Base-by-base conservation (phyloP, 2,329 filamentous ascomycete genomes). In the Paracamarosporium sp. region DNA sequence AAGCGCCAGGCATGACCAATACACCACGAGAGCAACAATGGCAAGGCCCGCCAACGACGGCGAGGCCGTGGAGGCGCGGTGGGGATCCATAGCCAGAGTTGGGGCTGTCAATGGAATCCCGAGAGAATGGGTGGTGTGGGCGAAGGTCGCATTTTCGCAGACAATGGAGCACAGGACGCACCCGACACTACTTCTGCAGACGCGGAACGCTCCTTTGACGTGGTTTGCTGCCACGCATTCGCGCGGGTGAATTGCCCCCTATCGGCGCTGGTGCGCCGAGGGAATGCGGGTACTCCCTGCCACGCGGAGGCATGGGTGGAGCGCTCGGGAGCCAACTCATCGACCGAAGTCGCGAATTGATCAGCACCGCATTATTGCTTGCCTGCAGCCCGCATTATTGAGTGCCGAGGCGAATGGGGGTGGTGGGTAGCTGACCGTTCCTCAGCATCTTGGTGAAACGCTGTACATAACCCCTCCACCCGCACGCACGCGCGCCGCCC, bases 1-100 rank as follows among this genome's bases (percentile, higher is more conserved):
- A 53, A 80, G 5, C 48, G 52, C 52, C 45, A 72, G 60, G 15
- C 59, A 65, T 25, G 63, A 0, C 8, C 63, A 25, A 43, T 72
- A 76, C 8, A 59, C 13, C 28, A 59, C 43, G 22, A 60, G 52
- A 5, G 60, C 46, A 9, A 48, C 54, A 8, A 53, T 56, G 8
- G 64, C 57, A 41, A 67, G 45, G 35, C 57, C 51, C 27, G 59
- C 50, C 17, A 61, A 35, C 33, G 60, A 61, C 28, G 59, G 60
- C 54, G 47, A 56, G 44, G 25, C 50, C 50, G 22, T 53, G 22
- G 45, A 46, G 28, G 24, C 24, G 51, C 45, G 35, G 36, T 35
- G 59, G 57, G 55, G 53, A 2, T 46, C 54, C 65, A 68, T 69
- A 58, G 61, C 51, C 45, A 28, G 2, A 20, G 38, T 51, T 48